These are phyloP conservation scores for Parietaria judaica DNA, from an alignment of 306 rosid genomes.

Conservation along the genomic window DNA sequence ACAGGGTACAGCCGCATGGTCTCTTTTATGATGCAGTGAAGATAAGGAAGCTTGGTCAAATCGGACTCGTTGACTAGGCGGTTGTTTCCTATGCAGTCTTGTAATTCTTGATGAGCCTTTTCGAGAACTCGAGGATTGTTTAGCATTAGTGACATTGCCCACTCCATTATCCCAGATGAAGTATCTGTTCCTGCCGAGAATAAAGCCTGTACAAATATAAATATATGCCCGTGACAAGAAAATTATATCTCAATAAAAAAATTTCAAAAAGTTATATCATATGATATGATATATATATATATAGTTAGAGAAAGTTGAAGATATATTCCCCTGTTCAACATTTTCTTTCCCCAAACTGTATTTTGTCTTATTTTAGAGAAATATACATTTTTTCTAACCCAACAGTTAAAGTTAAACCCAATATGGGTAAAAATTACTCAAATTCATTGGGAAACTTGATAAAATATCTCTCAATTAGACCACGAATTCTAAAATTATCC, in stretches of 20 bases:
- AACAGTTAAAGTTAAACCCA: too few species aligned
- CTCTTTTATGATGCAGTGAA: slow-evolving; percentile 22
- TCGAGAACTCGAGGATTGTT: slow-evolving; percentile 21
- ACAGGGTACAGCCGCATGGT: slow-evolving; percentile 35
- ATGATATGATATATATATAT: too few species aligned
- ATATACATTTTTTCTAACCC: too few species aligned
- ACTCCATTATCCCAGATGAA: slow-evolving; percentile 23
- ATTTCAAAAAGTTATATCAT: too few species aligned
- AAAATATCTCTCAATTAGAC: too few species aligned
- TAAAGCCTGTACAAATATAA: slow-evolving; percentile 14
- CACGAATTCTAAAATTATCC: too few species aligned
- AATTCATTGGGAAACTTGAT: too few species aligned
- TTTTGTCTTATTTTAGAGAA: too few species aligned
- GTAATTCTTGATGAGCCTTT: slow-evolving; percentile 17
- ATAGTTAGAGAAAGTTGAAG: too few species aligned
- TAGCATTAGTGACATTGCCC: slow-evolving; percentile 27
- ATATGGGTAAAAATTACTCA: too few species aligned
- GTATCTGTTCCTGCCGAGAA: slow-evolving; percentile 26
- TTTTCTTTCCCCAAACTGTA: too few species aligned
- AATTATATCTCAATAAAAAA: not conserved
- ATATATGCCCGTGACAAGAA: not conserved
- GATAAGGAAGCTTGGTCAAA: slow-evolving; percentile 20
- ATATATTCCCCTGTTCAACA: too few species aligned
- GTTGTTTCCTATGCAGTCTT: slow-evolving; percentile 3
- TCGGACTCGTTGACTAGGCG: slow-evolving; percentile 25